Conservation (phyloP, 257 asterid genomes). For the Solanum clarkiae region DNA sequence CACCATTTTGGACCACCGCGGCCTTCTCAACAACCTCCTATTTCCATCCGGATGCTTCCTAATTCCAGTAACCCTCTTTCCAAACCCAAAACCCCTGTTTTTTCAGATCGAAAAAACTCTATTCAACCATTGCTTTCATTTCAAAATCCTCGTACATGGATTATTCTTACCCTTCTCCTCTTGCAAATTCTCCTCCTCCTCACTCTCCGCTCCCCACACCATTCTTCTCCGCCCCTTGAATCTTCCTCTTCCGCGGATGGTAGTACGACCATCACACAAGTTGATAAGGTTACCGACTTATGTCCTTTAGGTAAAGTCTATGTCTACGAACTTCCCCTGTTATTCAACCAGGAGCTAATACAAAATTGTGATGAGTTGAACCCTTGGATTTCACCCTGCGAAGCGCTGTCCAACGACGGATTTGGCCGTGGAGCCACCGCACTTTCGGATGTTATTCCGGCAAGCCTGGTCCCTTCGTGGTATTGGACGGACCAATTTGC, state of each 20-base stretch:
- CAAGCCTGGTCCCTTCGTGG: conserved; percentile 32
- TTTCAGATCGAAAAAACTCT: background rate
- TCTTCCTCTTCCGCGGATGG: background rate
- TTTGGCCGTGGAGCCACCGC: conserved; percentile 34
- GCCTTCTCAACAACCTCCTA: background rate
- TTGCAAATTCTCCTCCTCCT: conserved; percentile 19
- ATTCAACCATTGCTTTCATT: background rate
- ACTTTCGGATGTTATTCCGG: conserved; percentile 25
- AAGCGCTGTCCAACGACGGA: conserved; percentile 41
- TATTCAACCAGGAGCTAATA: conserved; percentile 33
- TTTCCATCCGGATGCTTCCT: conserved; percentile 4
- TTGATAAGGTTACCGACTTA: background rate
- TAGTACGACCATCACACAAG: background rate
- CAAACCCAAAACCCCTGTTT: background rate
- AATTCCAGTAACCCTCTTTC: background rate
- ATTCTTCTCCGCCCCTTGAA: background rate
- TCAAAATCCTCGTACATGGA: conserved; percentile 11
- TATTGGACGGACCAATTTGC: conserved; percentile 73
- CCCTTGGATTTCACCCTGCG: conserved; percentile 57
- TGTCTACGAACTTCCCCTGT: conserved; percentile 48
- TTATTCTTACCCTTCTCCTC: conserved; percentile 10
- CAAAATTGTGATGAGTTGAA: conserved; percentile 33
- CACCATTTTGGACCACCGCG: background rate
- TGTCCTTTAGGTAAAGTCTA: conserved; percentile 17
- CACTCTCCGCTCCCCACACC: background rate